phyloP scores from a whole-genome alignment of 1,284 basidiomycete genomes.

The Marasmius sp. region DNA sequence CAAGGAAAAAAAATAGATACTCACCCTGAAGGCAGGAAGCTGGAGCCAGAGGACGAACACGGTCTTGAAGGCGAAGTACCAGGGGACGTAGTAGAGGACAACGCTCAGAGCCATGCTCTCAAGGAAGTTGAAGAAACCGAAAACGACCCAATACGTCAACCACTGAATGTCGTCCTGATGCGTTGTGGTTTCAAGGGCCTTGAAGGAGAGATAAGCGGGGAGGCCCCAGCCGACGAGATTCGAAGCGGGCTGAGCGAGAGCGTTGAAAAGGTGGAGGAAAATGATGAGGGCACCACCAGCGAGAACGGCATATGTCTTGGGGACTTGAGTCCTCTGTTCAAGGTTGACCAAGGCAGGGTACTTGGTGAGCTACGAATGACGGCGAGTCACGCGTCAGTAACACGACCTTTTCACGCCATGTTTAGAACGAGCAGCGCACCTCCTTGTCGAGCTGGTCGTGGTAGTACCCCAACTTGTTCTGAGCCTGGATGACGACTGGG shows the following conservation, averaged over 20 bases:
- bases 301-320: conserved; percentile 90
- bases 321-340: conserved; percentile 89
- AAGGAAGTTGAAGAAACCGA: conserved; percentile 84
- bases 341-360: conserved; percentile 83
- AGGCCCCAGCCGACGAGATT: conserved; percentile 85
- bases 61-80: conserved; percentile 92
- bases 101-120: conserved; percentile 75
- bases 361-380: conserved; percentile 75
- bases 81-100: conserved; percentile 82
- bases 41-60: conserved; percentile 87
- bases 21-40: conserved; percentile 75
- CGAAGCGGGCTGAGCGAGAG: conserved; percentile 78
- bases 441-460: conserved; percentile 90
- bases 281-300: conserved; percentile 66
- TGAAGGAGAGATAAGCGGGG: conserved; percentile 85
- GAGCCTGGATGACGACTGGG: conserved; percentile 79
- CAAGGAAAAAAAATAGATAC: conserved; percentile 30
- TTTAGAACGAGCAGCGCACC: conserved; percentile 42
- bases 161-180: conserved; percentile 82
- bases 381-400: conserved; percentile 14
- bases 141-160: conserved; percentile 88
- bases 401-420: conserved; percentile 17
- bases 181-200: conserved; percentile 75
- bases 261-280: conserved; percentile 79
- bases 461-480: conserved; percentile 76